Evolutionary conservation across 2,329 filamentous ascomycete species (phyloP).

Genomic region (Elsinoe necatrix): DNA sequence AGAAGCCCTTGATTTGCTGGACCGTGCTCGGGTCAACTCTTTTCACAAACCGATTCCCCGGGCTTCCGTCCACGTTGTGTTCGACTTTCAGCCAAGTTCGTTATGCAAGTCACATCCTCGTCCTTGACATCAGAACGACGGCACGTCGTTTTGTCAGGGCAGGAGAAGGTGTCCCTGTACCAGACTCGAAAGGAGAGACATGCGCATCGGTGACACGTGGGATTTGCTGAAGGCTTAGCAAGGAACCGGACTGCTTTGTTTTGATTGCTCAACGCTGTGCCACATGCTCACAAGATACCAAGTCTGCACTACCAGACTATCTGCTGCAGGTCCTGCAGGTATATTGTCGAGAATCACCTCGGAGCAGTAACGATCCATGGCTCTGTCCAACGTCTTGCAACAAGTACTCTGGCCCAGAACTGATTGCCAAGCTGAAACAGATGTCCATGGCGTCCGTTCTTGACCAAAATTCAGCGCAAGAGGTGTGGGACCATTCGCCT

Average conservation of each 20-base stretch:
- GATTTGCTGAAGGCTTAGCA: conserved; percentile 8
- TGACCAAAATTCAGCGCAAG: background rate
- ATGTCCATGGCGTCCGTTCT: background rate
- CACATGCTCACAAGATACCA: conserved; percentile 10
- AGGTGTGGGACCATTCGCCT: background rate
- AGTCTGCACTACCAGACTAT: background rate
- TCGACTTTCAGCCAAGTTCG: background rate
- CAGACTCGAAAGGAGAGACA: background rate
- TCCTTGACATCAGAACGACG: background rate
- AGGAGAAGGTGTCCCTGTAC: background rate
- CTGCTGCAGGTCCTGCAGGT: background rate
- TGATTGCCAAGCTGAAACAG: background rate
- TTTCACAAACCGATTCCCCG: background rate
- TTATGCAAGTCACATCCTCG: background rate
- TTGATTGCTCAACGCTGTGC: conserved; percentile 10
- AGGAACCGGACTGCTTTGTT: background rate
- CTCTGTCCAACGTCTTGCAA: background rate
- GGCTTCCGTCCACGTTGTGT: background rate
- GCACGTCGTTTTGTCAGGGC: background rate
- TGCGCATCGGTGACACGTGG: background rate
- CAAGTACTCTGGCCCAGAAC: background rate
- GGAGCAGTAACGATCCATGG: background rate
- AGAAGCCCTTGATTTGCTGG: background rate
- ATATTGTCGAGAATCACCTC: background rate
- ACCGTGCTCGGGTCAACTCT: background rate